phyloP scores from a whole-genome alignment of 164 flowering plant species.

The Annona cherimola region DNA sequence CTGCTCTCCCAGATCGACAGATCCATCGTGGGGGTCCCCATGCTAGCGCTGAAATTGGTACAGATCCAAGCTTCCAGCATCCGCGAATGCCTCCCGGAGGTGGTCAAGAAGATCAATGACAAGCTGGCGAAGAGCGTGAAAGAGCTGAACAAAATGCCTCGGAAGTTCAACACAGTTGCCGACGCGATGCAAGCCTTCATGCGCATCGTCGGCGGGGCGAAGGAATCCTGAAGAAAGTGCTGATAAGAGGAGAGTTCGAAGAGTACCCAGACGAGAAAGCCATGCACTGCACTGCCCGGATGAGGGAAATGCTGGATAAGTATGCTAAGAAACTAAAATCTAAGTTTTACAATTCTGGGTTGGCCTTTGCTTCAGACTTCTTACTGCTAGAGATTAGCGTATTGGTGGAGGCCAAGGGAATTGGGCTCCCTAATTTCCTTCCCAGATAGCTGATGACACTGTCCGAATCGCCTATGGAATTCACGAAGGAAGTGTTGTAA shows the following conservation, averaged over 20 bases:
- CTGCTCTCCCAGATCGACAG: constrained; percentile 20
- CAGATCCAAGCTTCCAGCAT: constrained; percentile 30
- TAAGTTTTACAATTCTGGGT: constrained; percentile 10
- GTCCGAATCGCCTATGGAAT: no score
- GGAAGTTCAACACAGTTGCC: constrained; percentile 11
- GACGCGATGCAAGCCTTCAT: constrained; percentile 33
- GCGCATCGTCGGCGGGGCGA: constrained; percentile 21
- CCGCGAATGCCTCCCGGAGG: constrained; percentile 24
- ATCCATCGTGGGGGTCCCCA: constrained; percentile 27
- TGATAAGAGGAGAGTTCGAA: constrained; percentile 27
- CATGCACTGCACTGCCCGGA: constrained; percentile 16
- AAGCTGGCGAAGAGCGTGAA: constrained; percentile 15
- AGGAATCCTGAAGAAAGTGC: constrained; percentile 30
- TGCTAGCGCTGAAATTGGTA: constrained; percentile 27
- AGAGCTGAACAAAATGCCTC: constrained; percentile 28
- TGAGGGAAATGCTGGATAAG: constrained; percentile 27
- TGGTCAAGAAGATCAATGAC: constrained; percentile 24
- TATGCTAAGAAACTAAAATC: constrained; percentile 18
- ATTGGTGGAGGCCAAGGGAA: constrained; percentile 31
- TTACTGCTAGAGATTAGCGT: constrained; percentile 26
- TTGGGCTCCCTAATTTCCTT: constrained; percentile 36
- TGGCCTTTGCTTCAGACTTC: constrained; percentile 4
- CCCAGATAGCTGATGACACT: constrained; percentile 24
- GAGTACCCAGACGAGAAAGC: constrained; percentile 27
- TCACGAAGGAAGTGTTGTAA: no score